phyloP scores from a whole-genome alignment of 1,284 basidiomycete genomes.

The Cutaneotrichosporon sp. region DNA sequence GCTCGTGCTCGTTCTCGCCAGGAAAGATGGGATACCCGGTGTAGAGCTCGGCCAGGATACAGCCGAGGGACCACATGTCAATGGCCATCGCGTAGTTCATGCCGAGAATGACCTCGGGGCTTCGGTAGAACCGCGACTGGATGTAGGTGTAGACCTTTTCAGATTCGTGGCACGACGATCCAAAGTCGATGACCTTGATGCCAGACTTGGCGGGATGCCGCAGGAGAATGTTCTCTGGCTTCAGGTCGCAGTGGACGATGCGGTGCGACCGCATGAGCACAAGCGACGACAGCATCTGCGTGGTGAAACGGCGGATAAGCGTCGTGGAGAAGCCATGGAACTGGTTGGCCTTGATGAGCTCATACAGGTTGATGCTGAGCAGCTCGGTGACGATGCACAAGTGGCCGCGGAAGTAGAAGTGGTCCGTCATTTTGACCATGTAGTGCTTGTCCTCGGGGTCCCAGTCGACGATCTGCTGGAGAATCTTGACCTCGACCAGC shows the following conservation, averaged over 20 bases:
- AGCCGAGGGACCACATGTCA: slow-evolving; percentile 98
- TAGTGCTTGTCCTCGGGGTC: slow-evolving; percentile 94
- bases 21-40: slow-evolving; percentile 99
- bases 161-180: slow-evolving; percentile 95
- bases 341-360: slow-evolving; percentile 97
- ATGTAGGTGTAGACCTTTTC: slow-evolving; percentile 99
- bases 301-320: slow-evolving; percentile 91
- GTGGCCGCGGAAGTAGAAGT: slow-evolving; percentile 97
- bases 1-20: slow-evolving; percentile 99
- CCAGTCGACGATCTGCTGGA: slow-evolving; percentile 96
- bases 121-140: slow-evolving; percentile 96
- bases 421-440: slow-evolving; percentile 97
- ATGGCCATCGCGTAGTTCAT: slow-evolving; percentile 90
- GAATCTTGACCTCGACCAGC: slow-evolving; percentile 95
- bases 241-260: slow-evolving; percentile 99
- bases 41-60: slow-evolving; percentile 93
- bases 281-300: slow-evolving; percentile 87
- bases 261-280: slow-evolving; percentile 91
- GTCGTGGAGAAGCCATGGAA: slow-evolving; percentile 94
- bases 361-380: slow-evolving; percentile 97
- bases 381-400: slow-evolving; percentile 98
- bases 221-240: slow-evolving; percentile 97
- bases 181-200: slow-evolving; percentile 99
- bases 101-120: slow-evolving; percentile 94
- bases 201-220: slow-evolving; percentile 92